phyloP scores from a whole-genome alignment of 257 asterid species.

The Fraxinus americana region DNA sequence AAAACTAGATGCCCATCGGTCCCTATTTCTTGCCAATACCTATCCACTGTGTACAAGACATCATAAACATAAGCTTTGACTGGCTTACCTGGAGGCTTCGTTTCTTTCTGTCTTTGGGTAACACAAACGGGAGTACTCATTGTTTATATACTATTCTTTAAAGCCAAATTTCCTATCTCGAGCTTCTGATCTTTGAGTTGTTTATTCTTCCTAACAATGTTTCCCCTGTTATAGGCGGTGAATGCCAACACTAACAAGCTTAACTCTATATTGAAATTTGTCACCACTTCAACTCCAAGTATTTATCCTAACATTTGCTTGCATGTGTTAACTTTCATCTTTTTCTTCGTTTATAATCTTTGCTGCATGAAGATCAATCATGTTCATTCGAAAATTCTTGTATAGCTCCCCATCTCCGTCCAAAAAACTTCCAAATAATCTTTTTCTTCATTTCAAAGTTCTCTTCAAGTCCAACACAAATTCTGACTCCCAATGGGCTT shows the following conservation, averaged over 20 bases:
- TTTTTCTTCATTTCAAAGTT: too few relatives aligned
- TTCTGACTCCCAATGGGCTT: too few relatives aligned
- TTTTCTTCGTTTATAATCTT: constrained; percentile 47
- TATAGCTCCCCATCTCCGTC: too few relatives aligned
- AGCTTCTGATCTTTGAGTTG: constrained; percentile 75
- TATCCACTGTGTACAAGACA: constrained; percentile 74
- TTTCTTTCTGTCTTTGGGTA: constrained; percentile 56
- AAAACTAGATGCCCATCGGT: constrained; percentile 65
- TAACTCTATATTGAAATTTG: constrained; percentile 78
- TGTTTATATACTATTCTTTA: constrained; percentile 52
- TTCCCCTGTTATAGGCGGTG: constrained; percentile 74
- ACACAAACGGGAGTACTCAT: constrained; percentile 69
- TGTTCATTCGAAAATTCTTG: constrained; percentile 7
- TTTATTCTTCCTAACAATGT: constrained; percentile 51
- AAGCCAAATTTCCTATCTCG: constrained; percentile 74
- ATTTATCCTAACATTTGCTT: constrained; percentile 46
- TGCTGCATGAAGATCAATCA: constrained; percentile 68
- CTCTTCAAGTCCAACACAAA: too few relatives aligned
- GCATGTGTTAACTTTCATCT: constrained; percentile 51
- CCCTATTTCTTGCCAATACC: constrained; percentile 53
- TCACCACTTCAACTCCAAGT: constrained; percentile 89
- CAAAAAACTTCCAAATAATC: too few relatives aligned
- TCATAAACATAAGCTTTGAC: constrained; percentile 67
- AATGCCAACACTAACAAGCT: constrained; percentile 76
- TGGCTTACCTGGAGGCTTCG: constrained; percentile 38